Evolutionary conservation across 1,284 basidiomycete genomes (phyloP), one percentile per base, ranked within the genome.

Genomic region (Ceratobasidium sp.): DNA sequence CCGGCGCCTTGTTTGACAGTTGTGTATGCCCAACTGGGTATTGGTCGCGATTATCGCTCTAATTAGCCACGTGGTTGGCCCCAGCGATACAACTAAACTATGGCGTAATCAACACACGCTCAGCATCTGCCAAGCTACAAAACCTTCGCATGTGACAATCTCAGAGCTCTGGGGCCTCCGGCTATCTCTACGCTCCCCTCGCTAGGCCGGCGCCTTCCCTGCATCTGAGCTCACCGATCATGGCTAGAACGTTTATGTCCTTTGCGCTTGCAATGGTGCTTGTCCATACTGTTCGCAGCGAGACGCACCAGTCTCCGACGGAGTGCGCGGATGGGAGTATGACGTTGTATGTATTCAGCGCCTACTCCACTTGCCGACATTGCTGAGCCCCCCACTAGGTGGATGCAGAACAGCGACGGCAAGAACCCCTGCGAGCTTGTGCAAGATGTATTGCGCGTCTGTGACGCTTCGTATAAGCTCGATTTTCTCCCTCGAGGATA

Each of bases 401-500:
- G 64, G 64, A 68, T 68, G 64, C 29, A 43, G 52, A 68, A 68
- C 42, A 47, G 40, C 27, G 40, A 53, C 15, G 64, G 53, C 25
- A 55, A 68, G 42, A 56, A 53, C 3, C 64, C 64, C 4, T 68
- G 64, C 42, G 64, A 45, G 32, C 53, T 68, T 35, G 53, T 56
- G 12, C 64, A 68, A 32, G 64, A 68, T 25, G 64, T 68, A 13
- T 25, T 68, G 29, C 64, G 53, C 3, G 64, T 68, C 29, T 68
- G 64, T 31, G 42, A 56, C n/a, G 1, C 64, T 3, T 55, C 38
- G 6, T 55, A 34, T 43, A 31, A 40, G 27, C 53, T 68, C 20
- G 64, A 40, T 2, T 68, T 68, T 32, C 42, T 68, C 3, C 42
- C 64, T 5, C 35, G 64, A 31, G 53, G 40, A n/a, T 68, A 68